A percentile compares a stretch with the other conserved stretches of the same genome.
phyloP scores from a whole-genome alignment of 2,329 filamentous ascomycete genomes.

The Tolypocladium inflatum region DNA sequence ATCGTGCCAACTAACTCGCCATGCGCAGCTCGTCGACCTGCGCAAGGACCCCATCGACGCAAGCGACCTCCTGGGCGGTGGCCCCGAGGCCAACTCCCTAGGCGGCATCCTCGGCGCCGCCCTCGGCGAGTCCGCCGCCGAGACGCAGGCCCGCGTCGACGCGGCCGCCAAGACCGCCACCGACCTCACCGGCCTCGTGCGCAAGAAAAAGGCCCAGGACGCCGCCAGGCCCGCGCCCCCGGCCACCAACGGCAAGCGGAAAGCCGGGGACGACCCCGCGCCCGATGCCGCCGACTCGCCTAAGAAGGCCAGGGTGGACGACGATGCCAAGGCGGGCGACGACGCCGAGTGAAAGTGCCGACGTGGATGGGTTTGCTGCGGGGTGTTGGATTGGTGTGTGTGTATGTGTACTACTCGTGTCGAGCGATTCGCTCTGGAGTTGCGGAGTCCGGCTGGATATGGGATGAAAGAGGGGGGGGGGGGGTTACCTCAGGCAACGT shows the following conservation, averaged over 20 bases:
- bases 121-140: slow-evolving; percentile 50
- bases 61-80: slow-evolving; percentile 25
- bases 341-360: neutral
- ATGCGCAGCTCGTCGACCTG: slow-evolving; percentile 53
- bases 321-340: slow-evolving; percentile 9
- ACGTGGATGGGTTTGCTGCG: no score
- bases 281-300: slow-evolving; percentile 15
- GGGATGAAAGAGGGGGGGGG: neutral
- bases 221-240: slow-evolving; percentile 9
- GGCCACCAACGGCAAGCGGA: slow-evolving; percentile 28
- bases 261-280: slow-evolving; percentile 19
- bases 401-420: neutral
- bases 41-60: slow-evolving; percentile 45
- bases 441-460: neutral
- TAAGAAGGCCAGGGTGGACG: slow-evolving; percentile 27
- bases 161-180: slow-evolving; percentile 67
- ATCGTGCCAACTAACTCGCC: neutral
- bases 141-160: slow-evolving; percentile 55
- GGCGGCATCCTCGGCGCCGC: slow-evolving; percentile 55
- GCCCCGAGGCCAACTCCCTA: slow-evolving; percentile 27
- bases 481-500: no score
- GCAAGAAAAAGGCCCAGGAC: slow-evolving; percentile 53
- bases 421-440: neutral
- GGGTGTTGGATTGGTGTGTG: neutral
- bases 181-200: slow-evolving; percentile 65